Conservation (phyloP, 139 green algal genomes). For the Monoraphidium neglectum region DNA sequence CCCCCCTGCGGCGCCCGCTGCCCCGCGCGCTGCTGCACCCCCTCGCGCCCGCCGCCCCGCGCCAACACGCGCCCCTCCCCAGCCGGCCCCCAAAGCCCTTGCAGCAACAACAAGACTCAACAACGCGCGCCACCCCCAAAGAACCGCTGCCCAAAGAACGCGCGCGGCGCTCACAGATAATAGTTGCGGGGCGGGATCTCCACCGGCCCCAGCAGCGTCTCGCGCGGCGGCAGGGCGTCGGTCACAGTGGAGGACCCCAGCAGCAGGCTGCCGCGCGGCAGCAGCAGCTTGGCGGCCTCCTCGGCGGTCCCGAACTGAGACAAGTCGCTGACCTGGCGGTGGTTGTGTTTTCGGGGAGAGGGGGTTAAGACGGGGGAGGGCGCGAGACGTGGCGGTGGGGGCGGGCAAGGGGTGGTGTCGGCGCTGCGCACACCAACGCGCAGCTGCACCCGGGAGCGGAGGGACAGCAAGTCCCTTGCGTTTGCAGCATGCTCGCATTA, state of each 20-base stretch:
- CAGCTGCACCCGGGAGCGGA: no score
- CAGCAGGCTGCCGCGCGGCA: conserved; percentile 34
- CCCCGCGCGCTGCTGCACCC: background rate
- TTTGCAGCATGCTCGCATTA: no score
- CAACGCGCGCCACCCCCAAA: background rate
- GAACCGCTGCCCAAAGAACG: background rate
- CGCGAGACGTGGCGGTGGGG: no score
- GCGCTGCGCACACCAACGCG: no score
- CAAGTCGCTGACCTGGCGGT: conserved; percentile 40
- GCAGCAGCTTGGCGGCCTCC: conserved; percentile 31
- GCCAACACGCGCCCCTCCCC: background rate
- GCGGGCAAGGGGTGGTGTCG: no score
- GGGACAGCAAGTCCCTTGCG: no score
- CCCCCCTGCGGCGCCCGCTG: background rate
- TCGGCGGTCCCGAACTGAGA: conserved; percentile 24
- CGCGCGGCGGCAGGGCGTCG: conserved; percentile 8
- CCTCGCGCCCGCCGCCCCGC: background rate
- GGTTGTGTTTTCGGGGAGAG: no score
- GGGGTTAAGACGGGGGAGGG: no score
- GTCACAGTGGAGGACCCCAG: conserved; percentile 7
- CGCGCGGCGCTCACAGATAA: conserved; percentile 14
- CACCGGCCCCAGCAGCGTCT: conserved; percentile 20
- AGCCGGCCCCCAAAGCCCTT: background rate
- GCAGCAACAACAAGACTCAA: background rate
- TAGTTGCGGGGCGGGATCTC: conserved; percentile 28